Evolutionary conservation across 805 yeast species (phyloP).

Genomic region (Teunomyces pallodes): DNA sequence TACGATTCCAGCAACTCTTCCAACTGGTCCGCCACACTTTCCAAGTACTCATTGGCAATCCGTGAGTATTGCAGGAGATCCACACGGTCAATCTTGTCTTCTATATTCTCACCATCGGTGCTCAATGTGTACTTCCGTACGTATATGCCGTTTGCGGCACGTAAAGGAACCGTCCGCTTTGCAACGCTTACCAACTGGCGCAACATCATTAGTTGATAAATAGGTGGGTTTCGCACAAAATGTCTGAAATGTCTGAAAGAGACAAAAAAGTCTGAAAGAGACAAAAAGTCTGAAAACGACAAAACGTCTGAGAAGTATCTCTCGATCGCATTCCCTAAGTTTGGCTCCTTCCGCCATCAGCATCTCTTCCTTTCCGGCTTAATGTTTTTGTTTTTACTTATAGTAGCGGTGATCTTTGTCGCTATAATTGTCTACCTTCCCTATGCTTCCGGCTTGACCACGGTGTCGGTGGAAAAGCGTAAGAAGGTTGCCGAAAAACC

Average conservation of each 20-base stretch:
- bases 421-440: constrained; percentile 46
- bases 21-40: constrained; percentile 59
- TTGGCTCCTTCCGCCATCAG: no score
- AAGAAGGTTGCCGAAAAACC: constrained; percentile 4
- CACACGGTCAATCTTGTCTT: constrained; percentile 49
- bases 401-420: constrained; percentile 42
- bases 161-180: neutral
- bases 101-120: constrained; percentile 57
- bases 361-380: neutral
- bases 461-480: constrained; percentile 29
- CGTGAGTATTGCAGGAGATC: constrained; percentile 57
- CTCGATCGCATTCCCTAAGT: neutral
- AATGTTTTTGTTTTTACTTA: constrained; percentile 38
- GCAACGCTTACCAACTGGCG: no score
- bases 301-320: neutral
- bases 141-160: neutral
- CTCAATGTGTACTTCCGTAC: constrained; percentile 16
- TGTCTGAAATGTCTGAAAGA: neutral
- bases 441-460: constrained; percentile 48
- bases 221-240: no score
- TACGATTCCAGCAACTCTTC: constrained; percentile 63
- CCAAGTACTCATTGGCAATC: constrained; percentile 67
- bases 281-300: neutral
- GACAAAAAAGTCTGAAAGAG: neutral
- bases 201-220: no score